A percentile compares a stretch with the other conserved stretches of the same genome.
Evolutionary conservation across 805 yeast genomes (phyloP).

Genomic region (Tetrapisispora phaffii): DNA sequence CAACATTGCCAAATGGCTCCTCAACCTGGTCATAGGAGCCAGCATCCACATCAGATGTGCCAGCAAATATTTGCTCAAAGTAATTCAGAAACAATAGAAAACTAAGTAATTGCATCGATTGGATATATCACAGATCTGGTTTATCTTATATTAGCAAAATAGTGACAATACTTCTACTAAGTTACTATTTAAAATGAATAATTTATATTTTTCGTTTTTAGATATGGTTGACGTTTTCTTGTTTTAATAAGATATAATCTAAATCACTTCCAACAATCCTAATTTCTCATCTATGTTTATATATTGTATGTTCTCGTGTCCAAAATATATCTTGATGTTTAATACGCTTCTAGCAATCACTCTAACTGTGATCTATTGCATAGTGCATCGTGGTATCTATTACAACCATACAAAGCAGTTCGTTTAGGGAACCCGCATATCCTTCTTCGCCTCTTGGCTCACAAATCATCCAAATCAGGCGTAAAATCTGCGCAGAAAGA

Average conservation of each 20-base stretch:
- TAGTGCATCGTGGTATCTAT: background rate
- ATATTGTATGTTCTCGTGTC: background rate
- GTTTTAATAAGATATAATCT: background rate
- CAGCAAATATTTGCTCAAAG: background rate
- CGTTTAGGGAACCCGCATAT: background rate
- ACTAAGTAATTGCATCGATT: background rate
- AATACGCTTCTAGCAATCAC: background rate
- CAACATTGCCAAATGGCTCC: background rate
- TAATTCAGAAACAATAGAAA: background rate
- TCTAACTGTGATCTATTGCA: background rate
- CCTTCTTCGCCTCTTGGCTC: background rate
- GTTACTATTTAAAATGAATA: background rate
- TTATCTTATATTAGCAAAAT: background rate
- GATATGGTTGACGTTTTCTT: background rate
- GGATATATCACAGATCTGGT: background rate
- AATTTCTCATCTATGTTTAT: background rate
- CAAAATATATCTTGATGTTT: background rate
- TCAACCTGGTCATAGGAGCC: background rate
- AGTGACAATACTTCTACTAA: background rate
- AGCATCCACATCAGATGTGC: background rate
- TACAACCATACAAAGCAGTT: background rate
- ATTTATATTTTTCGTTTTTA: background rate
- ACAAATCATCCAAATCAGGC: background rate
- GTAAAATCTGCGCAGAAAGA: background rate
- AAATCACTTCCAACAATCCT: background rate